Base-by-base conservation (phyloP, 176 grass and related monocot genomes). In the Ampelocalamus luodianensis region DNA sequence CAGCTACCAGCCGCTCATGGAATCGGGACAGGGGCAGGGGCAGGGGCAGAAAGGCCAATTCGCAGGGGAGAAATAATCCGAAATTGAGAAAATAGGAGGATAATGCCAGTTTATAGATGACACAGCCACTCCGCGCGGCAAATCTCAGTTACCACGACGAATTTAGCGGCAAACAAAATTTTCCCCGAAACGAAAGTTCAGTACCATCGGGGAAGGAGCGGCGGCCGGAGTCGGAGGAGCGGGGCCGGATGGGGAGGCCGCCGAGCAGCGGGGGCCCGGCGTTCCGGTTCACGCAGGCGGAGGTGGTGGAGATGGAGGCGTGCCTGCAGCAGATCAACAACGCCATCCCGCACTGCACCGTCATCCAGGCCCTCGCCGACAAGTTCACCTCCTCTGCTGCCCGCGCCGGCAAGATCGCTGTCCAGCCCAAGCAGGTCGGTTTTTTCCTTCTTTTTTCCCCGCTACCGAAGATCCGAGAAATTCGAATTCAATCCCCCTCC, bases 301-400 rank as follows among this genome's bases (percentile, higher is more conserved):
- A 97, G 92, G 95, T 95, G 76, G 82, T 49, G 65, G 93, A 99
- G 84, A 94, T 99, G 96, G 96, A 99, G 89, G 64, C 90, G 72
- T 81, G 88, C 74, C 89, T 99, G 69, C 91, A 87, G 62, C 88
- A 99, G 50, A 83, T 83, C 70, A 89, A 94, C 89, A 90, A 96
- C 74, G 79, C 88, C 71, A 89, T 96, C 89, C 93, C 96, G 65
- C 42, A 39, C 60, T 88, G 93, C 68, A 65, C 45, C 27, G 78
- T 89, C 73, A 89, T 99, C 59, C 87, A 83, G 84, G 75, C 68
- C 17, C 88, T 99, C 67, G 96, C 96, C 23, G 91, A 99, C 55
- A 99, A 80, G 86, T 99, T 99, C 88, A 94, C 93, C 71, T 56
- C 81, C 76, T 92, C 96, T 24, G 45, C 96, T 24, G 90, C 78